A percentile compares a stretch with the other conserved stretches of the same genome.
Conservation (phyloP, 306 rosid genomes). For the Luffa acutangula region DNA sequence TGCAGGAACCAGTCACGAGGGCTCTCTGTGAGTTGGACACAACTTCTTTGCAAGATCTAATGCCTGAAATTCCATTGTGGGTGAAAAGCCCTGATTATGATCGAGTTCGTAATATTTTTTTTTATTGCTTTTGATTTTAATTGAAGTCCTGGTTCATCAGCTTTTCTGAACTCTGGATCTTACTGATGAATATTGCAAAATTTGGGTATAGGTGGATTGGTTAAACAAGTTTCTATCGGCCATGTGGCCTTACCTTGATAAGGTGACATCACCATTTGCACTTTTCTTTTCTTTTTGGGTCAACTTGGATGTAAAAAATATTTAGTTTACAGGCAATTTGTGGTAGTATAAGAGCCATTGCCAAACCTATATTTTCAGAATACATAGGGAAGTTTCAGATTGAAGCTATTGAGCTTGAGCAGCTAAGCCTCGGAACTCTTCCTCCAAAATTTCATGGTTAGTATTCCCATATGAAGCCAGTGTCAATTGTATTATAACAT, state of each 20-base stretch:
- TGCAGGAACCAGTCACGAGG: slow-evolving; percentile 60
- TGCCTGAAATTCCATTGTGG: slow-evolving; percentile 83
- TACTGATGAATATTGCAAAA: neutral
- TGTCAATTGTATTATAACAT: neutral
- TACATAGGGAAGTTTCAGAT: slow-evolving; percentile 63
- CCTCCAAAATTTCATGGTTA: slow-evolving; percentile 70
- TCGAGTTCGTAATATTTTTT: slow-evolving; percentile 47
- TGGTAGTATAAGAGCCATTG: slow-evolving; percentile 35
- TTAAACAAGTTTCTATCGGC: slow-evolving; percentile 47
- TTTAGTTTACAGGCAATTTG: slow-evolving; percentile 55
- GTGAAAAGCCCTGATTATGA: slow-evolving; percentile 74
- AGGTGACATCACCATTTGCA: slow-evolving; percentile 29
- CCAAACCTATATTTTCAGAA: slow-evolving; percentile 49
- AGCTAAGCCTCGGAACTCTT: slow-evolving; percentile 68
- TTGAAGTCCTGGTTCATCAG: neutral
- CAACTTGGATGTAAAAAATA: slow-evolving; percentile 3
- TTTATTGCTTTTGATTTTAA: neutral
- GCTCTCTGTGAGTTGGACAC: slow-evolving; percentile 71
- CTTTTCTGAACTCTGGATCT: neutral
- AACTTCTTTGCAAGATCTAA: slow-evolving; percentile 51
- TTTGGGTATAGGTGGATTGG: slow-evolving; percentile 68
- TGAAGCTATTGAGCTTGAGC: slow-evolving; percentile 52
- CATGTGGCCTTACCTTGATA: slow-evolving; percentile 84
- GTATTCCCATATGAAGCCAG: slow-evolving; percentile 10
- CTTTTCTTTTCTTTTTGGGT: neutral